Base-by-base conservation (phyloP, 2,329 filamentous ascomycete genomes). In the Hypoxylon sp. region DNA sequence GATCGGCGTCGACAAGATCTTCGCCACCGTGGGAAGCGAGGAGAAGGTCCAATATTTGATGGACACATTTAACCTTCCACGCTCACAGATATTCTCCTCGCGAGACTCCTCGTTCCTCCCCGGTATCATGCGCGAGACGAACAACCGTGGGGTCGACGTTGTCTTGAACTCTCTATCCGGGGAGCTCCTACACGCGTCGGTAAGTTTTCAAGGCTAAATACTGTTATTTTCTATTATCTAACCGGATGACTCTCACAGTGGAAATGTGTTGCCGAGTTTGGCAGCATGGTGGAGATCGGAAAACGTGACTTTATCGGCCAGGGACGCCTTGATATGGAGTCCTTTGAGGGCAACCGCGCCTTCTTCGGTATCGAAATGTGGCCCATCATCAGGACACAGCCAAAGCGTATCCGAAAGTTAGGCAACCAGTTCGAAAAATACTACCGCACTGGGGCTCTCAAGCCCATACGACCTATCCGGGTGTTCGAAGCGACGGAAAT, bases 281-380 rank as follows among this genome's bases (percentile, higher is more conserved):
- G 82, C 0, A 76, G 72, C 2, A 80, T 85, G 72, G 60, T 85
- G 0, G 82, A 85, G 59, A 80, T 85, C 17, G 81, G 81, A 2
- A 82, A 81, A 67, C 73, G 77, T 1, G 80, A 84, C 48, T 72
- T 84, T 6, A 25, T 61, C 27, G 68, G 66, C 0, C 44, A 65
- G 5, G 71, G 55, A 0, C 33, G 44, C 22, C 59, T 73, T 3
- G 59, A 57, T 7, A 64, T 73, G 69, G 2, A 70, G 22, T 74
- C 72, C 33, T 74, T 73, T 25, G 56, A 63, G 11, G 44, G n/a
- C 0, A 72, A 74, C 46, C 65, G 69, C 1, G 31, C 60, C 1
- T 74, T 63, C 22, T 25, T 79, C 0, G 78, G 79, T 2, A 77
- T 87, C 5, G 79, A 81, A 1, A 83, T 86, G 82, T 70, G 77